Conservation (phyloP, 1,284 basidiomycete species). For the Ganoderma boninense region DNA sequence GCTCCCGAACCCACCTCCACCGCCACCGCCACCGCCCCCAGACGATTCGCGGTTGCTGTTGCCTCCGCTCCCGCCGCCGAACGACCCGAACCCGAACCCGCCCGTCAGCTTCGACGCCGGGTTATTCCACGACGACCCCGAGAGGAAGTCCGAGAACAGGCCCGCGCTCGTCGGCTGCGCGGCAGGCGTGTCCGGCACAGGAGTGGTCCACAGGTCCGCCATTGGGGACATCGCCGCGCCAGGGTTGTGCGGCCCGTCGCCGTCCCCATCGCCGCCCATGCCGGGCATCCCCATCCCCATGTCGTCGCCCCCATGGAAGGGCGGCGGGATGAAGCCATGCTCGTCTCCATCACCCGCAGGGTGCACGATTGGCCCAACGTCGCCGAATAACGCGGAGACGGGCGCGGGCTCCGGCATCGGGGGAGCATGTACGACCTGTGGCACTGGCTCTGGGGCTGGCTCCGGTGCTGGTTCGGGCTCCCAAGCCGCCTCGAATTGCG, state of each 20-base stretch:
- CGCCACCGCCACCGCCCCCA: conserved; percentile 15
- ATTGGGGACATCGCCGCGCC: conserved; percentile 30
- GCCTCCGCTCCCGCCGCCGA: conserved; percentile 16
- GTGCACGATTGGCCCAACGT: conserved; percentile 20
- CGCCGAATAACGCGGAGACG: conserved; percentile 13
- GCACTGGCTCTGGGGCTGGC: conserved; percentile 10
- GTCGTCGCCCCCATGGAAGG: conserved; percentile 18
- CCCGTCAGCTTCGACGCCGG: conserved; percentile 18
- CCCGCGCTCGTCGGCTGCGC: conserved; percentile 27
- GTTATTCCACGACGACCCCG: conserved; percentile 24
- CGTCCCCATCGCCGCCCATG: conserved; percentile 8
- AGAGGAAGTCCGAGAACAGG: conserved; percentile 37
- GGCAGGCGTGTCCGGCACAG: conserved; percentile 23
- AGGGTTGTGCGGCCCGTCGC: conserved; percentile 6
- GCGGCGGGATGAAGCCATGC: conserved; percentile 21
- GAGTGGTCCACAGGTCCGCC: conserved; percentile 31
- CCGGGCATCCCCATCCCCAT: conserved; percentile 10
- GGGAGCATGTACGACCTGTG: conserved; percentile 1
- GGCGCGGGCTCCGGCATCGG: conserved; percentile 1
- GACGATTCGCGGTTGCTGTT: conserved; percentile 9
- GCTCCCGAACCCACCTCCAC: conserved; percentile 24
- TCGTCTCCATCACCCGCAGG: conserved; percentile 10
- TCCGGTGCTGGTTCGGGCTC: neutral
- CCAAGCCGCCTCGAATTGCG: neutral
- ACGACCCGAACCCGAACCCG: conserved; percentile 21